Percentiles rank a stretch among this genome's conserved stretches.
Conservation (phyloP, 2,329 filamentous ascomycete genomes). For the Catunica adiposa region DNA sequence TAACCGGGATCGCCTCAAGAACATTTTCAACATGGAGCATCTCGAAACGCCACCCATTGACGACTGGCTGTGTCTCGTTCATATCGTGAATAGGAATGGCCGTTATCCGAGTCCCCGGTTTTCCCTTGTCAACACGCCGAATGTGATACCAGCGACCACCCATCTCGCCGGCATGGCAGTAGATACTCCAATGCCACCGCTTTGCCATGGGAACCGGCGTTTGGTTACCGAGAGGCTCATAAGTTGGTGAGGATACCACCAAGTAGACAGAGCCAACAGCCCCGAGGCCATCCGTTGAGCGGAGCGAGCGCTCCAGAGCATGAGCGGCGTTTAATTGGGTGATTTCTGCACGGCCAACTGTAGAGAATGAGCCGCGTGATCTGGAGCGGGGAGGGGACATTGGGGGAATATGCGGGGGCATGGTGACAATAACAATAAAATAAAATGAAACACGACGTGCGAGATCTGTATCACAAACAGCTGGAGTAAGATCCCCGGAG, state of each 20-base stretch:
- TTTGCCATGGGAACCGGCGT: constrained; percentile 10
- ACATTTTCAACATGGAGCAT: constrained; percentile 5
- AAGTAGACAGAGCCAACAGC: constrained; percentile 1
- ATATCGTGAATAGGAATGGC: not conserved
- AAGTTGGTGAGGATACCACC: constrained; percentile 11
- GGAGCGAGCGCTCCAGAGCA: not conserved
- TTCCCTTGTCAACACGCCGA: not conserved
- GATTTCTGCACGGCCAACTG: not conserved
- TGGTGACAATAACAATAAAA: no score
- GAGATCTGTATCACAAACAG: no score
- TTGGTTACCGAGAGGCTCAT: constrained; percentile 9
- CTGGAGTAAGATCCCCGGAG: no score
- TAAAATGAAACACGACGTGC: no score
- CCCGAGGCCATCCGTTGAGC: not conserved
- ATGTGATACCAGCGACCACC: constrained; percentile 10
- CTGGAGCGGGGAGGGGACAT: not conserved
- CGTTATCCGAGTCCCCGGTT: not conserved
- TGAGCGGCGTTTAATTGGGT: constrained; percentile 1
- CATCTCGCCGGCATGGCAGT: constrained; percentile 4
- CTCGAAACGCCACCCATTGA: constrained; percentile 6
- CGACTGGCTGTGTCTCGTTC: not conserved
- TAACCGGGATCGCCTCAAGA: constrained; percentile 4
- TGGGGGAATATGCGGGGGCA: no score
- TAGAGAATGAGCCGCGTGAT: not conserved
- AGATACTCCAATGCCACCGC: constrained; percentile 13